phyloP scores from a whole-genome alignment of 2,329 filamentous ascomycete genomes.

The Pseudogymnoascus sp. region DNA sequence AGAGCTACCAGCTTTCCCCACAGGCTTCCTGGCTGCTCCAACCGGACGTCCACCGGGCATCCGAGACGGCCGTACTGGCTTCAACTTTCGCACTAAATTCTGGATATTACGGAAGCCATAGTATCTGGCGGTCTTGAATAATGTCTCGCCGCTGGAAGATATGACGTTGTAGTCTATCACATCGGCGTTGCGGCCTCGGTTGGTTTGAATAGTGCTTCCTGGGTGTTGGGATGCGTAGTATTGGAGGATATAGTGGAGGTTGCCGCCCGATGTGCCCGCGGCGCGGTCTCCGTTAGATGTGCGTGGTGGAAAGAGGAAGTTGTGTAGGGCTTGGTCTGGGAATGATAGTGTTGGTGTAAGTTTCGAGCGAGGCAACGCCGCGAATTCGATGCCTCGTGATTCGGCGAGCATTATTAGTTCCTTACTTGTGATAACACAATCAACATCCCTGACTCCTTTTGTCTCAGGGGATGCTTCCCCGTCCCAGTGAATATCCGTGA shows the following conservation, averaged over 20 bases:
- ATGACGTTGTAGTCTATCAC: constrained; percentile 76
- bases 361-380: constrained; percentile 55
- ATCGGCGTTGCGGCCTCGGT: constrained; percentile 79
- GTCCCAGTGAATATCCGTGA: constrained; percentile 73
- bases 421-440: constrained; percentile 95
- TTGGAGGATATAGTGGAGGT: constrained; percentile 75
- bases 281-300: constrained; percentile 38
- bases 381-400: constrained; percentile 70
- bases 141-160: constrained; percentile 44
- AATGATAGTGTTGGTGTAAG: constrained; percentile 50
- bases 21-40: constrained; percentile 46
- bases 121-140: constrained; percentile 80
- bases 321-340: constrained; percentile 61
- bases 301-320: constrained; percentile 64
- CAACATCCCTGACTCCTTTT: constrained; percentile 71
- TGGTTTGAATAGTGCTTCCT: constrained; percentile 62
- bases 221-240: constrained; percentile 63
- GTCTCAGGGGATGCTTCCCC: constrained; percentile 38
- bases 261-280: constrained; percentile 80
- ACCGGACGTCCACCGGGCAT: constrained; percentile 68
- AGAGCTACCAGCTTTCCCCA: constrained; percentile 38
- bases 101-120: constrained; percentile 99
- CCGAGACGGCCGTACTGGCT: constrained; percentile 68
- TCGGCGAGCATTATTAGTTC: constrained; percentile 87
- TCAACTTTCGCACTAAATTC: constrained; percentile 87